A percentile compares a stretch with the other conserved stretches of the same genome.
phyloP scores from a whole-genome alignment of 164 flowering plant genomes.

The Nymphaea thermarum region DNA sequence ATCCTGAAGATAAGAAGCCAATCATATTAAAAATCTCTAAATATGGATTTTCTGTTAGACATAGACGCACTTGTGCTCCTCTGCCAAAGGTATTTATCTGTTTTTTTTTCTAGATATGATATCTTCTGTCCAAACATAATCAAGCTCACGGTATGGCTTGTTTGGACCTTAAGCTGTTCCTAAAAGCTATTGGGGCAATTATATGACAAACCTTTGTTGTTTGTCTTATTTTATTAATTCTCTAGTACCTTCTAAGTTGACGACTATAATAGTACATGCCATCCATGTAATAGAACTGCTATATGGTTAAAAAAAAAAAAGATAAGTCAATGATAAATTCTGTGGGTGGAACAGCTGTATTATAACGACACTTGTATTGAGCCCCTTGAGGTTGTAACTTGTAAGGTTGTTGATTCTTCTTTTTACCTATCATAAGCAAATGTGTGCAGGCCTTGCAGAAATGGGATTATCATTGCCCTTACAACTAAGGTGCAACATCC shows the following conservation, averaged over 20 bases:
- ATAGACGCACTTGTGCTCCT: conserved; percentile 46
- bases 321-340: too few species aligned
- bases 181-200: too few species aligned
- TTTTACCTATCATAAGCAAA: too few species aligned
- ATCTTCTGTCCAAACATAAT: background rate
- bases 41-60: conserved; percentile 53
- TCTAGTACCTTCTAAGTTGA: background rate
- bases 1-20: conserved; percentile 66
- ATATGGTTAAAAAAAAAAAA: too few species aligned
- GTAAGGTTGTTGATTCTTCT: too few species aligned
- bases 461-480: too few species aligned
- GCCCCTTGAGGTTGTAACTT: too few species aligned
- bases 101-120: background rate
- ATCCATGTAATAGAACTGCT: too few species aligned
- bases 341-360: too few species aligned
- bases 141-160: background rate
- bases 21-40: conserved; percentile 45
- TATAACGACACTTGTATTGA: too few species aligned
- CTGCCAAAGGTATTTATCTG: conserved; percentile 54
- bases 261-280: background rate
- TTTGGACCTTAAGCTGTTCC: background rate
- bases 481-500: too few species aligned
- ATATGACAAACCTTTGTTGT: background rate
- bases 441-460: too few species aligned
- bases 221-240: background rate